A percentile compares a stretch with the other conserved stretches of the same genome.
Conservation (phyloP, 805 yeast genomes). For the Metschnikowia noctiluminum region DNA sequence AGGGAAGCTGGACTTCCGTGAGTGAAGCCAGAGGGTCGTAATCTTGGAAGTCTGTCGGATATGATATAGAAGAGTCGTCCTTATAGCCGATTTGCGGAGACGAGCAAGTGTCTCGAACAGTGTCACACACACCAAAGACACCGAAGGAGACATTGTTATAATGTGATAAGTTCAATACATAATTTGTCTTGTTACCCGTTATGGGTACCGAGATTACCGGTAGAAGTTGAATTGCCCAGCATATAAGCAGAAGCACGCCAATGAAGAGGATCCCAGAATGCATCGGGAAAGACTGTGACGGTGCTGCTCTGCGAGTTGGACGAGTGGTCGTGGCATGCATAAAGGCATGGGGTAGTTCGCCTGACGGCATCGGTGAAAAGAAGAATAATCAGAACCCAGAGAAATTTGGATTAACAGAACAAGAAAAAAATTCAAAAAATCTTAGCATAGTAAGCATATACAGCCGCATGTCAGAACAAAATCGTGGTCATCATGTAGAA, state of each 20-base stretch:
- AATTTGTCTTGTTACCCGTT: conserved; percentile 24
- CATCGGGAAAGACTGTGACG: conserved; percentile 20
- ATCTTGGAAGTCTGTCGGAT: conserved; percentile 6
- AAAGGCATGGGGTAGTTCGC: conserved; percentile 3
- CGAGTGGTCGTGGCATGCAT: conserved; percentile 6
- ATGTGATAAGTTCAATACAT: conserved; percentile 28
- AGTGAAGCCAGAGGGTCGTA: conserved; percentile 1
- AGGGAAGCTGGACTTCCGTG: conserved; percentile 36
- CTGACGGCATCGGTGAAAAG: background rate
- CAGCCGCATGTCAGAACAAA: too few species aligned
- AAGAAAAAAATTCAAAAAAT: background rate
- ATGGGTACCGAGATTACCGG: conserved; percentile 43
- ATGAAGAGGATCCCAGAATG: conserved; percentile 30
- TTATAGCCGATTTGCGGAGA: conserved; percentile 38
- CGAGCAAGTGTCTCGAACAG: conserved; percentile 26
- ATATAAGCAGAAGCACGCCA: conserved; percentile 26
- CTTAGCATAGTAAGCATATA: background rate
- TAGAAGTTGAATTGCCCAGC: conserved; percentile 35
- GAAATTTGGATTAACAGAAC: background rate
- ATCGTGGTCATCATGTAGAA: background rate
- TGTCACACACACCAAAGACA: conserved; percentile 42
- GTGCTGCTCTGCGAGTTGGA: background rate
- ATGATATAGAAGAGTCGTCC: conserved; percentile 4
- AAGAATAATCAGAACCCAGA: too few species aligned
- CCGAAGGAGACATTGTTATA: conserved; percentile 37